Conservation (phyloP, 306 rosid genomes). For the Dalbergia cochinchinensis region DNA sequence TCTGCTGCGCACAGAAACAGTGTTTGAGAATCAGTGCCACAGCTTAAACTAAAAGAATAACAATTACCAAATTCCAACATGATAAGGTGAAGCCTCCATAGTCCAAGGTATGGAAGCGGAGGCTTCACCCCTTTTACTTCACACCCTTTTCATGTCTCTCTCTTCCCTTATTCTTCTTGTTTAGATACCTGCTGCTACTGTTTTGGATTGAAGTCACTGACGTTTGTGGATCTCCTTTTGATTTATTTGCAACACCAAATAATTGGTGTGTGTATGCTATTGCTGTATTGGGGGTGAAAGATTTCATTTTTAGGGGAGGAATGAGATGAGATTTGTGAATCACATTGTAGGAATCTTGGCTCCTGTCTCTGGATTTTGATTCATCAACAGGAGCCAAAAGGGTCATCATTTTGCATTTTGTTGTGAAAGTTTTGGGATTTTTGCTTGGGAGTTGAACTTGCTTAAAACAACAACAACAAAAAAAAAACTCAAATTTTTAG, state of each 20-base stretch:
- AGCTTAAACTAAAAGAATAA: slow-evolving; percentile 46
- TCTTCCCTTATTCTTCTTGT: slow-evolving; percentile 14
- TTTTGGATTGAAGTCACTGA: slow-evolving; percentile 31
- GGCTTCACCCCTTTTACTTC: slow-evolving; percentile 51
- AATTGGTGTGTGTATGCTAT: background rate
- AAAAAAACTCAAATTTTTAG: slow-evolving; percentile 33
- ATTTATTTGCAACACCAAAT: slow-evolving; percentile 27
- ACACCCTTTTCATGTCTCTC: slow-evolving; percentile 2
- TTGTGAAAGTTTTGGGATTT: slow-evolving; percentile 42
- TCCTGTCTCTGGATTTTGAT: slow-evolving; percentile 41
- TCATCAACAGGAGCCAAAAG: slow-evolving; percentile 35
- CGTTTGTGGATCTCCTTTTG: slow-evolving; percentile 41
- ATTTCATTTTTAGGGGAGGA: slow-evolving; percentile 24
- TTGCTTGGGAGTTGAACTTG: slow-evolving; percentile 34
- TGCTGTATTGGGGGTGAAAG: slow-evolving; percentile 1
- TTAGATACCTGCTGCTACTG: background rate
- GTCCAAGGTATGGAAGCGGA: slow-evolving; percentile 55
- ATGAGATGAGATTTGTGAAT: slow-evolving; percentile 23
- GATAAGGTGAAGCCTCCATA: slow-evolving; percentile 49
- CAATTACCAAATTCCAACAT: slow-evolving; percentile 51
- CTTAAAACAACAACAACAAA: background rate
- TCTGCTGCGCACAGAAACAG: too few species aligned
- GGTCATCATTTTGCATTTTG: slow-evolving; percentile 43
- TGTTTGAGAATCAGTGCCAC: too few species aligned
- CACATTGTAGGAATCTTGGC: slow-evolving; percentile 14